These are phyloP conservation scores for Pleurotus djamor DNA, from an alignment of 768 basidiomycete species.

Conservation along the genomic window DNA sequence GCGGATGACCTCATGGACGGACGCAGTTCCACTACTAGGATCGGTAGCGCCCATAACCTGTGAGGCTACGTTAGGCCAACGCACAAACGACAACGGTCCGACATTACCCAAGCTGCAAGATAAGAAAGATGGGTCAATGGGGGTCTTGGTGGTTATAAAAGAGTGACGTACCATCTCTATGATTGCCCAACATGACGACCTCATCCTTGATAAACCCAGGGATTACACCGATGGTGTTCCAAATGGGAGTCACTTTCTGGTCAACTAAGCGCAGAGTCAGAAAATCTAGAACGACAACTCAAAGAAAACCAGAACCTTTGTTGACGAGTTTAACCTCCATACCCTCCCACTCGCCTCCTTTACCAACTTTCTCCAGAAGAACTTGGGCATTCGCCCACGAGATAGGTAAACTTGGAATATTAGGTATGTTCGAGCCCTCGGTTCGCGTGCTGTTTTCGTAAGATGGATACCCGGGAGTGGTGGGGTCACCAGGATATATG, in stretches of 20 bases:
- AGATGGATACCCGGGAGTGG: conserved; percentile 56
- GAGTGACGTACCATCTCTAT: background rate
- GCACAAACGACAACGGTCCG: background rate
- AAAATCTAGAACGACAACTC: background rate
- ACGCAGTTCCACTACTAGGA: conserved; percentile 55
- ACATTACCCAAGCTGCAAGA: conserved; percentile 5
- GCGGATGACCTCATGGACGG: conserved; percentile 52
- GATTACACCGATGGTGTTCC: conserved; percentile 7
- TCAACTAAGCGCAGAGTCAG: conserved; percentile 14
- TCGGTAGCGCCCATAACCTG: conserved; percentile 55
- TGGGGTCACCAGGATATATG: conserved; percentile 46
- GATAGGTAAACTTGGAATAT: conserved; percentile 64
- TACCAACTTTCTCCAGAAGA: conserved; percentile 46
- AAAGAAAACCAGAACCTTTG: conserved; percentile 33
- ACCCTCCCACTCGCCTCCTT: conserved; percentile 34
- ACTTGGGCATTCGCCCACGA: conserved; percentile 64
- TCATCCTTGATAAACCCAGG: conserved; percentile 2
- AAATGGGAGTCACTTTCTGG: conserved; percentile 12
- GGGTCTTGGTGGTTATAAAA: no score
- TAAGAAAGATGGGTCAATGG: background rate
- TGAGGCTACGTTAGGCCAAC: conserved; percentile 20
- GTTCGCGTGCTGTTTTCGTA: conserved; percentile 62
- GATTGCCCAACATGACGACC: conserved; percentile 1
- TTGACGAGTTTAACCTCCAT: conserved; percentile 55
- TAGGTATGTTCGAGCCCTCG: conserved; percentile 44